These are phyloP conservation scores for Choiromyces venosus DNA, from an alignment of 495 filamentous ascomycete species.

Conservation along the genomic window DNA sequence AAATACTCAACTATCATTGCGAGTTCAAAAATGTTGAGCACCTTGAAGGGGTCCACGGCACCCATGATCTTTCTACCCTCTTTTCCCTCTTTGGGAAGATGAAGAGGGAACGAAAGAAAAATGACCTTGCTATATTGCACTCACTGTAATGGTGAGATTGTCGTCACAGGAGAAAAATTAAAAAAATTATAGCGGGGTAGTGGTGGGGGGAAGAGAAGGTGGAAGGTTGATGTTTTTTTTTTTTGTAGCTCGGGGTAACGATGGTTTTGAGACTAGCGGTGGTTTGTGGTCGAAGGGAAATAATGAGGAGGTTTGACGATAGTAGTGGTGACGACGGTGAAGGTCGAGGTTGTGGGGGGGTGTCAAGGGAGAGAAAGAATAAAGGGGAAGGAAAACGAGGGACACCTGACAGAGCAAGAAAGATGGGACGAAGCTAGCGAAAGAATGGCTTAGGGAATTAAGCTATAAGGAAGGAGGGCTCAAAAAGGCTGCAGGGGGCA, in stretches of 20 bases:
- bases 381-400: constrained; percentile 19
- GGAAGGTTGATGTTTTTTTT: no score
- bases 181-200: neutral
- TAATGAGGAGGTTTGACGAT: constrained; percentile 1
- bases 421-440: constrained; percentile 35
- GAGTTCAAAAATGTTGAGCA: constrained; percentile 34
- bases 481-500: neutral
- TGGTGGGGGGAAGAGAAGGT: neutral
- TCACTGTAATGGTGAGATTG: neutral
- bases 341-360: neutral
- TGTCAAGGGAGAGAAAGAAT: neutral
- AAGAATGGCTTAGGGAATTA: neutral
- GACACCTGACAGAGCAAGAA: constrained; percentile 20
- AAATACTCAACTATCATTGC: constrained; percentile 37
- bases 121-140: neutral
- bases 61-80: constrained; percentile 21
- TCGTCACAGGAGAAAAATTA: neutral
- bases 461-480: neutral
- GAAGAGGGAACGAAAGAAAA: neutral
- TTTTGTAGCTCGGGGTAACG: no score
- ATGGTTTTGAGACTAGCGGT: constrained; percentile 2
- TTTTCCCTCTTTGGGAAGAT: neutral
- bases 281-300: constrained; percentile 4
- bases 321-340: neutral
- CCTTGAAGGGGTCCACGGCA: constrained; percentile 24